phyloP scores from a whole-genome alignment of 352 stramenopile species.

The Thraustochytrium sp. region DNA sequence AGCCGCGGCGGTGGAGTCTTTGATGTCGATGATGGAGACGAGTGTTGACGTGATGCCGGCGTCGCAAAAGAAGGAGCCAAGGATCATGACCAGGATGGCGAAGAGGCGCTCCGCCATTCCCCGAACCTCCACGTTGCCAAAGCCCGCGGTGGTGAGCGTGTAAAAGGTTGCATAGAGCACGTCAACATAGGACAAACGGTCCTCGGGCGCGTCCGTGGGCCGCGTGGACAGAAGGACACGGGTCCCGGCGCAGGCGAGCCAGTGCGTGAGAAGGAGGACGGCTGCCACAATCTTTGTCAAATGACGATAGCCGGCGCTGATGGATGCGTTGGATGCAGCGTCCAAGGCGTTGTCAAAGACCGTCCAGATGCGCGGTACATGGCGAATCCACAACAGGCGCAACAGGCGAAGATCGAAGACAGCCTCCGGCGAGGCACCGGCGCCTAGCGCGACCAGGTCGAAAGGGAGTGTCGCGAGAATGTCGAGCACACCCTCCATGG shows the following conservation, averaged over 20 bases:
- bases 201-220: neutral
- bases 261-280: slow-evolving; percentile 19
- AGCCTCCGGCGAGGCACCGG: neutral
- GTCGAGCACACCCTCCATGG: neutral
- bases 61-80: slow-evolving; percentile 36
- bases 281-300: slow-evolving; percentile 5
- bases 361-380: neutral
- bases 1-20: slow-evolving; percentile 11
- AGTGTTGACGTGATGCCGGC: slow-evolving; percentile 33
- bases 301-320: slow-evolving; percentile 21
- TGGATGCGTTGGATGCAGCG: neutral
- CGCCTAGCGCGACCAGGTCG: neutral
- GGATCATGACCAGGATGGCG: slow-evolving; percentile 31
- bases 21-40: slow-evolving; percentile 31
- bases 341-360: slow-evolving; percentile 25
- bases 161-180: slow-evolving; percentile 51
- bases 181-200: slow-evolving; percentile 45
- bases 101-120: neutral
- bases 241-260: slow-evolving; percentile 13
- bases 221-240: neutral
- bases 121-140: slow-evolving; percentile 16
- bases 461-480: neutral
- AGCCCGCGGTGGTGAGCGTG: slow-evolving; percentile 54
- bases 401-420: neutral
- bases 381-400: neutral